Conservation (phyloP, 2,329 filamentous ascomycete genomes). For the Venturia effusa region DNA sequence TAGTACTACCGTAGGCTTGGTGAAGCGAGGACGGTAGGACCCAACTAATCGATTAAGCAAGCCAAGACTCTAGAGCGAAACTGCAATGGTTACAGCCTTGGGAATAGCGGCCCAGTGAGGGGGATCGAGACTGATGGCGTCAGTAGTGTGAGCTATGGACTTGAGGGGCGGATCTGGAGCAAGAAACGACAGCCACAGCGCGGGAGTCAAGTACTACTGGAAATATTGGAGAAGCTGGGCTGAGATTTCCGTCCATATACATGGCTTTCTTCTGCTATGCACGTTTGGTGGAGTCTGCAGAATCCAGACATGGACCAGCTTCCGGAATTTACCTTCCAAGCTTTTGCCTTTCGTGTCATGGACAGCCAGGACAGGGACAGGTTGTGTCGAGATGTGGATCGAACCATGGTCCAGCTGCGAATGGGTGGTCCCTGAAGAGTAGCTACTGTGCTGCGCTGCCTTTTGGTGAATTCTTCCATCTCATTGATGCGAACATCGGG, state of each 20-base stretch:
- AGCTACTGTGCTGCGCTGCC: too few relatives aligned
- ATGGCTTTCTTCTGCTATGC: background rate
- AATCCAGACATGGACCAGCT: background rate
- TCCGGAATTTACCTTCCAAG: background rate
- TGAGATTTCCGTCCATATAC: background rate
- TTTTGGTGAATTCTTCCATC: background rate
- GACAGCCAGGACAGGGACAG: background rate
- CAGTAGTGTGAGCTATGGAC: too few relatives aligned
- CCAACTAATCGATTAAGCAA: background rate
- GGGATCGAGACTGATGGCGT: background rate
- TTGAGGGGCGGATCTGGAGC: too few relatives aligned
- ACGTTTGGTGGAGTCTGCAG: background rate
- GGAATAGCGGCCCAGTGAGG: background rate
- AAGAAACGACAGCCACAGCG: background rate
- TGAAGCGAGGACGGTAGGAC: background rate
- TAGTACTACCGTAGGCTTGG: background rate
- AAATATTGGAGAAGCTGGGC: background rate
- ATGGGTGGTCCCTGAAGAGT: background rate
- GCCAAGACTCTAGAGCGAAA: background rate
- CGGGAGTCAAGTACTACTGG: background rate
- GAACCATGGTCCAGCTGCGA: background rate
- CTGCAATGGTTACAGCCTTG: background rate
- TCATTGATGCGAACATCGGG: background rate
- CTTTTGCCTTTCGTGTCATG: background rate
- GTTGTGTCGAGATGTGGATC: background rate